phyloP scores from a whole-genome alignment of 345 rosid genomes.

The Populus tremula region DNA sequence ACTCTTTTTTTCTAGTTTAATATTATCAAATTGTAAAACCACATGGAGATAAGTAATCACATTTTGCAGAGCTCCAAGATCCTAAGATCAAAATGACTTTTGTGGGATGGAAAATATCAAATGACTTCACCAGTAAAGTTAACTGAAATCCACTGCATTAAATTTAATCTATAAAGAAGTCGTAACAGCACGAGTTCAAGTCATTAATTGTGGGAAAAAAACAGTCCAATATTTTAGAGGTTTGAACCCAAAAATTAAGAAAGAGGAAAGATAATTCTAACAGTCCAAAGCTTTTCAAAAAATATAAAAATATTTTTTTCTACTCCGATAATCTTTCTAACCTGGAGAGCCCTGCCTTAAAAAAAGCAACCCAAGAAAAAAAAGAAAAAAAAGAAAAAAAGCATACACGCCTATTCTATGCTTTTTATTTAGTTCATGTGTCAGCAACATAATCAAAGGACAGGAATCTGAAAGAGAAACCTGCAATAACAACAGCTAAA shows the following conservation, averaged over 20 bases:
- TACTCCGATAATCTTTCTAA: neutral
- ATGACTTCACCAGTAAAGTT: no score
- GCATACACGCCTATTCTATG: neutral
- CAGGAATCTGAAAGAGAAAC: slow-evolving; percentile 2
- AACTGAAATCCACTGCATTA: no score
- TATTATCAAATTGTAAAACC: no score
- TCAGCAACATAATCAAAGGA: neutral
- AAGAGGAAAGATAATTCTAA: neutral
- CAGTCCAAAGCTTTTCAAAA: neutral
- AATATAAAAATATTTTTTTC: neutral
- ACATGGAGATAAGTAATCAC: no score
- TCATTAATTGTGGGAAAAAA: no score
- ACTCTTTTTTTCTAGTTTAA: no score
- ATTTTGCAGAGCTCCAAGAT: no score
- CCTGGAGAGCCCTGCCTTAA: neutral
- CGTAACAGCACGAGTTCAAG: neutral
- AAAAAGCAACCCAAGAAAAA: neutral
- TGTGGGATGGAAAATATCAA: no score
- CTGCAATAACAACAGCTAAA: slow-evolving; percentile 1
- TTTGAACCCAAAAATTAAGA: neutral
- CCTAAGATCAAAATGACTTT: no score
- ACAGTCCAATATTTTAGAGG: neutral
- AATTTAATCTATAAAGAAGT: neutral
- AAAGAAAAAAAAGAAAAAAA: neutral
- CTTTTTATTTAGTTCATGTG: neutral